A percentile compares a stretch with the other conserved stretches of the same genome.
These are phyloP conservation scores for Kwoniella botswanensis DNA, from an alignment of 768 basidiomycete species.

Conservation along the genomic window DNA sequence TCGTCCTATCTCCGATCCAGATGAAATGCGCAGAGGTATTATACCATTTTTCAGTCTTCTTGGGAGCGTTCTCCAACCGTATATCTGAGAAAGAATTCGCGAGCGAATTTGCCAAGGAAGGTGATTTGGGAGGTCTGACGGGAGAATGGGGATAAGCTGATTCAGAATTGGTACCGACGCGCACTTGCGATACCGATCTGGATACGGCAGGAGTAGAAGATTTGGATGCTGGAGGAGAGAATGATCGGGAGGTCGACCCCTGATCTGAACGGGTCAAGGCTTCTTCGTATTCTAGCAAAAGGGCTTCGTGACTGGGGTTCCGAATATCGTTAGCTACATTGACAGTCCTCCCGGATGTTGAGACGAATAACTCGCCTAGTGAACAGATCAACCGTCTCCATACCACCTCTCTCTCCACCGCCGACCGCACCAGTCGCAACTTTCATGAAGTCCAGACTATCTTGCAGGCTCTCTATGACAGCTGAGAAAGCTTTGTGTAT, in stretches of 20 bases:
- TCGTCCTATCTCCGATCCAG: slow-evolving; percentile 96
- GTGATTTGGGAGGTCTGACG: slow-evolving; percentile 32
- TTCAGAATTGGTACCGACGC: slow-evolving; percentile 1
- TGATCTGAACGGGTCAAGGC: slow-evolving; percentile 72
- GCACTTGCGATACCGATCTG: slow-evolving; percentile 39
- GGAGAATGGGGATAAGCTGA: slow-evolving; percentile 41
- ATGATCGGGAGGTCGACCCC: slow-evolving; percentile 18
- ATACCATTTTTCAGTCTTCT: slow-evolving; percentile 65
- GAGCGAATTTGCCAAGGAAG: slow-evolving; percentile 12
- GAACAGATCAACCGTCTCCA: slow-evolving; percentile 90
- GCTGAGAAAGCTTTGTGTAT: slow-evolving; percentile 76
- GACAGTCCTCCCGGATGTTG: background rate
- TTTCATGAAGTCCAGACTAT: slow-evolving; percentile 89
- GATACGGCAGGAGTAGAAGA: slow-evolving; percentile 58
- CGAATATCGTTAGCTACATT: no score
- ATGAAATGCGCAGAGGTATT: slow-evolving; percentile 93
- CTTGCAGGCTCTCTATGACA: slow-evolving; percentile 80
- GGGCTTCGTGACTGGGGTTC: slow-evolving; percentile 77
- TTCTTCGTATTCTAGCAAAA: slow-evolving; percentile 90
- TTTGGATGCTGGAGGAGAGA: slow-evolving; percentile 30
- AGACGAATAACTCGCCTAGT: slow-evolving; percentile 68
- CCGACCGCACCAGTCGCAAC: slow-evolving; percentile 74
- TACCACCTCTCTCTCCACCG: slow-evolving; percentile 74
- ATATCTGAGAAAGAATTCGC: slow-evolving; percentile 10
- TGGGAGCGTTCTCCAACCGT: background rate